These are phyloP conservation scores for Echinochloa phyllopogon DNA, from an alignment of 176 grass and related monocot species.

Conservation along the genomic window DNA sequence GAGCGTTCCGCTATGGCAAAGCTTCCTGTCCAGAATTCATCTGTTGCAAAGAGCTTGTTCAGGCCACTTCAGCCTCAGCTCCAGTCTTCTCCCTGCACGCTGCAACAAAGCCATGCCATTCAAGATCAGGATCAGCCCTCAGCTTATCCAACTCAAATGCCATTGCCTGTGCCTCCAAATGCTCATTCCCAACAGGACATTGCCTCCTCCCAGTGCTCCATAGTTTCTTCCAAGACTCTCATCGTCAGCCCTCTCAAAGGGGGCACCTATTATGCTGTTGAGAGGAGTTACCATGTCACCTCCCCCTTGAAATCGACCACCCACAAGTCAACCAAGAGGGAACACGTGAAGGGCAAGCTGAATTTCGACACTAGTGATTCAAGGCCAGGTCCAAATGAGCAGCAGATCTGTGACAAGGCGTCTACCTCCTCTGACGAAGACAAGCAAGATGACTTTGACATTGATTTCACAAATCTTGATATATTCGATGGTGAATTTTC, in stretches of 20 bases:
- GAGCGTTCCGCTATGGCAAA: slow-evolving; percentile 31
- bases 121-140: not conserved
- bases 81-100: slow-evolving; percentile 57
- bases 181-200: slow-evolving; percentile 34
- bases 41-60: slow-evolving; percentile 76
- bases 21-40: slow-evolving; percentile 46
- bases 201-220: slow-evolving; percentile 65
- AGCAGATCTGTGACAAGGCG: slow-evolving; percentile 30
- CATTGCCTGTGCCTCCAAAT: slow-evolving; percentile 19
- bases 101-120: slow-evolving; percentile 34
- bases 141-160: slow-evolving; percentile 28
- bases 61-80: slow-evolving; percentile 38
- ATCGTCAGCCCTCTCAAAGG: slow-evolving; percentile 90
- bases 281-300: slow-evolving; percentile 84
- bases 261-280: slow-evolving; percentile 69
- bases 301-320: slow-evolving; percentile 67
- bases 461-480: slow-evolving; percentile 77
- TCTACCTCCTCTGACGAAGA: slow-evolving; percentile 57
- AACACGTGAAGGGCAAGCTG: slow-evolving; percentile 82
- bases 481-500: slow-evolving; percentile 71
- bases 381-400: slow-evolving; percentile 30
- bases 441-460: slow-evolving; percentile 59
- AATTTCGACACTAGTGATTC: slow-evolving; percentile 64
- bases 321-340: slow-evolving; percentile 63
- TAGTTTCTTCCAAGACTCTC: slow-evolving; percentile 82